Conservation (phyloP, 1,284 basidiomycete genomes). For the Gymnopus androsaceus region DNA sequence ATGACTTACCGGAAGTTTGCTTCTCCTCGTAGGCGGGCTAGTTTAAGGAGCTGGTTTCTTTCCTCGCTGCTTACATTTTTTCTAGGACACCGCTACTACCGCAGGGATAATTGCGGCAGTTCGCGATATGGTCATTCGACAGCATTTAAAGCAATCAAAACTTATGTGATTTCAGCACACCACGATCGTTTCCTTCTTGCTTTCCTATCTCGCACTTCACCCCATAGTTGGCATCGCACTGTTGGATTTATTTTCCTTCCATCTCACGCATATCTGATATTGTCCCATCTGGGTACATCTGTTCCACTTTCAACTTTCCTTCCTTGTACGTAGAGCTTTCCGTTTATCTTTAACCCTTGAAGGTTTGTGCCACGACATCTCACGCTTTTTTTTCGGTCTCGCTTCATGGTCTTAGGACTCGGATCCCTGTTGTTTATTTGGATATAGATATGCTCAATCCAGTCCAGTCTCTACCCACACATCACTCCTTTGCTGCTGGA, state of each 20-base stretch:
- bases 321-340: background rate
- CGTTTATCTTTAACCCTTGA: background rate
- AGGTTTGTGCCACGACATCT: background rate
- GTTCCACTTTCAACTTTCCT: background rate
- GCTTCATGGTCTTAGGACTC: too few relatives aligned
- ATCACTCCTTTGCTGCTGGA: too few relatives aligned
- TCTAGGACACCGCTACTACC: constrained; percentile 70
- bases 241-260: background rate
- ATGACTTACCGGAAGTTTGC: too few relatives aligned
- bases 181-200: background rate
- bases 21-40: too few relatives aligned
- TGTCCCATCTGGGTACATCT: too few relatives aligned
- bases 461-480: too few relatives aligned
- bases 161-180: constrained; percentile 41
- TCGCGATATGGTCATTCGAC: constrained; percentile 69
- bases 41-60: background rate
- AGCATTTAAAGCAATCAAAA: constrained; percentile 66
- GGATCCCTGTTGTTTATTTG: too few relatives aligned
- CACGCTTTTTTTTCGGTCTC: background rate
- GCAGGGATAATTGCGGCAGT: constrained; percentile 77
- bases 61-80: background rate
- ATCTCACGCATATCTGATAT: background rate
- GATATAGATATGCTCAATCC: too few relatives aligned
- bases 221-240: background rate
- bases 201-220: background rate